Evolutionary conservation across 805 yeast genomes (phyloP).

Genomic region (Saccharomycopsis schoenii): DNA sequence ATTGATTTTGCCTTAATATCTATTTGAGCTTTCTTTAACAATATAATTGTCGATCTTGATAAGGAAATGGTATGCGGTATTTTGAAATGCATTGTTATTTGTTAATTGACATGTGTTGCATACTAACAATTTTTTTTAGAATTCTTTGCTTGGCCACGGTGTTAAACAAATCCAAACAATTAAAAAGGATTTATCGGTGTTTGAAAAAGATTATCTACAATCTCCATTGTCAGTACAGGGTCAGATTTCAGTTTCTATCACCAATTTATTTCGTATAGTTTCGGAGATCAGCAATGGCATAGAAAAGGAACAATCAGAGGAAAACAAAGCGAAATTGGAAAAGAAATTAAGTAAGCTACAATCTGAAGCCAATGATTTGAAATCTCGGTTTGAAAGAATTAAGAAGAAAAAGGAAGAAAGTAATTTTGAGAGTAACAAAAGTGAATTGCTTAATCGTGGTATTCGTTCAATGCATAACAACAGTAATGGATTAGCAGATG

Average conservation of each 20-base stretch:
- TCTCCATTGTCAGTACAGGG: conserved; percentile 73
- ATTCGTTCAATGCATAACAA: not conserved
- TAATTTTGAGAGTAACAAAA: conserved; percentile 32
- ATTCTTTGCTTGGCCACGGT: conserved; percentile 83
- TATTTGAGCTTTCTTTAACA: too few species aligned
- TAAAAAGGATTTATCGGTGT: conserved; percentile 54
- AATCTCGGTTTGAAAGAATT: conserved; percentile 26
- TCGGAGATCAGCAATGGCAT: conserved; percentile 54
- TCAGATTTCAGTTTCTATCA: conserved; percentile 54
- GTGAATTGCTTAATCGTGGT: conserved; percentile 37
- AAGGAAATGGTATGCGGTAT: not conserved
- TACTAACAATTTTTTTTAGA: conserved; percentile 31
- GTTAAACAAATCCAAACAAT: conserved; percentile 71
- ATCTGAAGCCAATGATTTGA: conserved; percentile 26
- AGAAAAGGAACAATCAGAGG: conserved; percentile 46
- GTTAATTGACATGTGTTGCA: not conserved
- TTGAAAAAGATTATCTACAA: conserved; percentile 55
- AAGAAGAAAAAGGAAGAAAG: conserved; percentile 28
- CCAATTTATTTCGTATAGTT: conserved; percentile 65
- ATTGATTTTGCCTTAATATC: too few species aligned
- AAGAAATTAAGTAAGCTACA: conserved; percentile 53
- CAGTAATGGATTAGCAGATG: not conserved
- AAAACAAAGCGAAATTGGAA: conserved; percentile 46
- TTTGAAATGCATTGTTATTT: not conserved
- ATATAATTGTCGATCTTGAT: too few species aligned